Base-by-base conservation (phyloP, 106 monocot species). In the Platanthera guangdongensis region DNA sequence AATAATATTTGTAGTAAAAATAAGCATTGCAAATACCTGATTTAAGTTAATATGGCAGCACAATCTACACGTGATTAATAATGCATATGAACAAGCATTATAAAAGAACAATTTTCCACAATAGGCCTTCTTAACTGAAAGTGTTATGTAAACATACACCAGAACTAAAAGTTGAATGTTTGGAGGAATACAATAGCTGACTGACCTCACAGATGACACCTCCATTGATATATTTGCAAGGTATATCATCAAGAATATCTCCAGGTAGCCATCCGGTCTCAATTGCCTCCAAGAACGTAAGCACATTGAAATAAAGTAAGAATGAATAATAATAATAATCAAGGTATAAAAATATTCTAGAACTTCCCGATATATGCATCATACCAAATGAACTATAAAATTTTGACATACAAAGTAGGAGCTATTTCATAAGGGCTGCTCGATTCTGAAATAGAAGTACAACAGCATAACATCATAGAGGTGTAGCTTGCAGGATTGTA, bases 241-340 rank as follows among this genome's bases (percentile, higher is more conserved):
- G 93, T 77, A 97, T 86, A 81, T 97, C 96, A 89, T 97, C 96
- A 64, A 97, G 85, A 78, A 89, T 86, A 82, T 93, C 91, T 76
- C 89, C 93, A 45, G 96, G 96, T 49, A 97, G 83, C 79, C 87
- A 82, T 10, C 91, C 96, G 52, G 89, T 75, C 81, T 97, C 89
- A 85, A 97, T 89, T 73, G 96, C 96, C 96, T 93, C 7, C 57
- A 90, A 63, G 39, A 62, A 52, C 4, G 4, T 50, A 84, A 64
- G 28, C 45, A 77, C 4, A 68, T 68, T 60, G 15, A 77, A 6
- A 47, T 67, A n/a, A 6, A 48, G 47, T 70, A 70, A 70, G 15
- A 15, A 70, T 48, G 32, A 46, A 70, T 70, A 70, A 47, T 14
- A 70, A 47, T 15, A 70, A 70, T 16, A 15, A 47, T 48, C 15